Conservation (phyloP, 352 stramenopile species). For the Phytophthora rubi region DNA sequence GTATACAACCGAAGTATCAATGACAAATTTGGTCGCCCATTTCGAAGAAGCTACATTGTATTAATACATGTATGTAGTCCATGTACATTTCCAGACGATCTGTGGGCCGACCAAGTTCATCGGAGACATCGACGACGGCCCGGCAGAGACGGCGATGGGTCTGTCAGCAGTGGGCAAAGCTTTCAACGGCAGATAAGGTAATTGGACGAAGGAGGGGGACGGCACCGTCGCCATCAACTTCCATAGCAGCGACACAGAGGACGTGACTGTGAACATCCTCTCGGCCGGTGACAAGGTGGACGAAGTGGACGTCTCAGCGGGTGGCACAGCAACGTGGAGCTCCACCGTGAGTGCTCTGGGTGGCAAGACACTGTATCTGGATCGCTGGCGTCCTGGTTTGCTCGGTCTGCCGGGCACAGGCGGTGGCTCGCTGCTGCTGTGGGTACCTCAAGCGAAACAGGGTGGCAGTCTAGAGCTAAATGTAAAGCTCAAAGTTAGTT, state of each 20-base stretch:
- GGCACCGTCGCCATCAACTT: constrained; percentile 7
- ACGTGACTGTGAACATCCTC: constrained; percentile 13
- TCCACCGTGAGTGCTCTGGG: constrained; percentile 5
- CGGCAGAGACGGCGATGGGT: constrained; percentile 29
- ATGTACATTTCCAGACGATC: constrained; percentile 42
- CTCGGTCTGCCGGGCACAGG: constrained; percentile 10
- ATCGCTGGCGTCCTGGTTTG: constrained; percentile 13
- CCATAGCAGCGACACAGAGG: constrained; percentile 8
- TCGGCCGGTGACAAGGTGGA: constrained; percentile 11
- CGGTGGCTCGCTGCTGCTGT: constrained; percentile 15
- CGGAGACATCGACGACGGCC: constrained; percentile 49
- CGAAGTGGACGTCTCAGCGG: constrained; percentile 7
- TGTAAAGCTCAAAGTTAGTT: constrained; percentile 7
- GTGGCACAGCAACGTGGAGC: background rate
- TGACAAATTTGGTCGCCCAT: no score
- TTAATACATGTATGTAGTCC: no score
- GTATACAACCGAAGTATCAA: no score
- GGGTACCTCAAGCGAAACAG: constrained; percentile 27
- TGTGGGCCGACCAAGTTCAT: constrained; percentile 49
- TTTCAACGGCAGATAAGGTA: constrained; percentile 2
- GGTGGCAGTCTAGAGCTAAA: constrained; percentile 21
- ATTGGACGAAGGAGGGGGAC: constrained; percentile 10
- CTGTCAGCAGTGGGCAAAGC: background rate
- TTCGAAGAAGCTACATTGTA: no score
- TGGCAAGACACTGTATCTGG: constrained; percentile 4